A percentile compares a stretch with the other conserved stretches of the same genome.
Conservation (phyloP, 192 early-diverging fungal genomes). For the Martensiomyces pterosporus region DNA sequence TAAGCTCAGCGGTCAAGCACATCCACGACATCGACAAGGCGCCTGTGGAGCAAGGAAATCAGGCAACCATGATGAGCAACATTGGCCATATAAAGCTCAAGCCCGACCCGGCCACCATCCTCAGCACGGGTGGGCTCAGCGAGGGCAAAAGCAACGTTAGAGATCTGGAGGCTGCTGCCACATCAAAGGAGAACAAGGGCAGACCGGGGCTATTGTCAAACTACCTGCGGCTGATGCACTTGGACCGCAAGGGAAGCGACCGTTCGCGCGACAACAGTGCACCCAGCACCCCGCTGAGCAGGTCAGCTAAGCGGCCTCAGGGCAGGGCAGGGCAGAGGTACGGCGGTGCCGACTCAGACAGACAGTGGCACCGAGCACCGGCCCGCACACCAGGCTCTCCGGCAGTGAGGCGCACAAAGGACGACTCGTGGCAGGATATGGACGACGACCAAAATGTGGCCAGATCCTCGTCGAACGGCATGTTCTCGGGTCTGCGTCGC, state of each 20-base stretch:
- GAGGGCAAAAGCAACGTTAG: neutral
- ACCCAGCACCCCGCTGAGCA: neutral
- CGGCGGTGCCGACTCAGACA: too few relatives aligned
- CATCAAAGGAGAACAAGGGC: conserved; percentile 1
- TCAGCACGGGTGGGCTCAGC: conserved; percentile 7
- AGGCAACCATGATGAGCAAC: conserved; percentile 17
- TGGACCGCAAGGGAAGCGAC: conserved; percentile 14
- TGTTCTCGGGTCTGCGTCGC: neutral
- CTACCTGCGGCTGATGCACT: conserved; percentile 31
- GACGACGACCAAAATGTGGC: neutral
- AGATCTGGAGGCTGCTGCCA: conserved; percentile 1
- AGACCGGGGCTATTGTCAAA: conserved; percentile 34
- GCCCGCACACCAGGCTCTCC: neutral
- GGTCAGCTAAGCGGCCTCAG: neutral
- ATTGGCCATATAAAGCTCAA: conserved; percentile 36
- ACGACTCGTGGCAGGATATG: neutral
- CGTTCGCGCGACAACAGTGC: neutral
- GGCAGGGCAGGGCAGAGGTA: neutral
- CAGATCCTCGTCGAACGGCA: neutral
- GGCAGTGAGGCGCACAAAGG: neutral
- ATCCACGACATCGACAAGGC: conserved; percentile 32
- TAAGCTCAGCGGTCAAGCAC: conserved; percentile 23
- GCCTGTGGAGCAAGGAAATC: conserved; percentile 3
- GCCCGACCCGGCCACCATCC: conserved; percentile 18
- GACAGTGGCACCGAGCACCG: too few relatives aligned